Evolutionary conservation across 1,284 basidiomycete species (phyloP), one percentile per base, ranked within the genome.

Genomic region (Rhizoctonia solani): DNA sequence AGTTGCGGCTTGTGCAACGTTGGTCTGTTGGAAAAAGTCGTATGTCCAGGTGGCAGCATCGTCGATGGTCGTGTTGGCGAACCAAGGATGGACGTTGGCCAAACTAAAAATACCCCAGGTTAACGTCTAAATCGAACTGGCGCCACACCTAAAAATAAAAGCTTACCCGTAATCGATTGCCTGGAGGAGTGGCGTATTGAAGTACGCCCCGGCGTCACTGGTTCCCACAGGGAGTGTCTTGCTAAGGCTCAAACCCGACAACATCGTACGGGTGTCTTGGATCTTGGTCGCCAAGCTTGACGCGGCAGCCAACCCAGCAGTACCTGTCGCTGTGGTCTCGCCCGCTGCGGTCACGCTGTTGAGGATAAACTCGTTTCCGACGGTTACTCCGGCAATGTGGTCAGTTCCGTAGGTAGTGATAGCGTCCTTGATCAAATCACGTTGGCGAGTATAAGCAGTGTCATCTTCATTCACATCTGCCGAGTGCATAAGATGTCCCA

Each of bases 161-260:
- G 32, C 82, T 55, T 76, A 87, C 86, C 87, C 89, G 72, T 89
- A 96, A 75, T 98, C 93, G 25, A 90, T 82, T 0, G 82, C 82
- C 21, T 76, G 73, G 0, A 92, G 82, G 21, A 98, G 85, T 67
- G 82, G 72, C 0, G 76, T 85, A 72, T 90, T 94, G 80, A 96
- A 91, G 78, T 86, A 90, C 67, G 85, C 85, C 27, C 95, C 95
- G 8, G 95, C 96, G 73, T 99, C 95, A 5, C 92, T 86, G 13
- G 87, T 97, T 19, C 96, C 96, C 32, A 98, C 84, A 0, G 87
- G 86, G 55, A 95, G 79, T 4, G 73, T 72, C 73, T 82, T 82
- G 68, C 73, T 72, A 32, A 82, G 71, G 3, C 73, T 75, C 69
- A 92, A 74, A 9, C 75, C 78, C 6, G 77, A 69, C 67, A 94